These are phyloP conservation scores for Fusarium keratoplasticum DNA, from an alignment of 2,329 filamentous ascomycete genomes.

Conservation along the genomic window DNA sequence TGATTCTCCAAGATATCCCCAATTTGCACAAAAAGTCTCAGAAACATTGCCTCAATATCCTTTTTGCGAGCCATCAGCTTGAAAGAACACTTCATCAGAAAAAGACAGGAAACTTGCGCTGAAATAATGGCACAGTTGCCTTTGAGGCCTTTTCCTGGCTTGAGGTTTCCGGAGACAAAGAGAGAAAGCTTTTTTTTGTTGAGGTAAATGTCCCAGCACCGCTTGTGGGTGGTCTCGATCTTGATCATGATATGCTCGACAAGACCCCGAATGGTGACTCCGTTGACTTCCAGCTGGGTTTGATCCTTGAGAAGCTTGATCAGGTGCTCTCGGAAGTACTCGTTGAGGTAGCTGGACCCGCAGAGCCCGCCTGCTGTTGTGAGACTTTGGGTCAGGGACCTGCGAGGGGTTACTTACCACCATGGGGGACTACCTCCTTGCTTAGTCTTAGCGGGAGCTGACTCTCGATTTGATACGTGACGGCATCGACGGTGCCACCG, in stretches of 20 bases:
- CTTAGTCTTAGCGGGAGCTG: background rate
- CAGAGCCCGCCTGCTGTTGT: background rate
- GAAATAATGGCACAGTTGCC: background rate
- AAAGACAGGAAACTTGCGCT: background rate
- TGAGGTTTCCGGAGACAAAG: background rate
- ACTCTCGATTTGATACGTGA: background rate
- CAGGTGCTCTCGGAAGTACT: background rate
- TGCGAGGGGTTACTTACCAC: background rate
- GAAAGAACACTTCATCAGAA: too few relatives aligned
- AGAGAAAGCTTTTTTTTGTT: background rate
- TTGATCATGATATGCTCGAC: background rate
- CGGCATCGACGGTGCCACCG: background rate
- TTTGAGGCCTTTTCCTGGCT: background rate
- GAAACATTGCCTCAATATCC: background rate
- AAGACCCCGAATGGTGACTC: background rate
- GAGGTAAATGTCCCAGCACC: background rate
- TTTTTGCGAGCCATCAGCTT: background rate
- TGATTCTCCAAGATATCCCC: background rate
- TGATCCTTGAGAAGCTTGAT: background rate
- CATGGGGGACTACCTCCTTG: background rate
- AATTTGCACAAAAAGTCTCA: background rate
- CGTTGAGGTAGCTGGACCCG: constrained; percentile 14
- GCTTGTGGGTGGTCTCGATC: background rate
- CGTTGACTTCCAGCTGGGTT: background rate
- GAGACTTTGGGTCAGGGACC: background rate